Percentiles rank a stretch among this genome's conserved stretches.
phyloP scores from a whole-genome alignment of 192 early-diverging fungal species.

The Coemansia sp. region DNA sequence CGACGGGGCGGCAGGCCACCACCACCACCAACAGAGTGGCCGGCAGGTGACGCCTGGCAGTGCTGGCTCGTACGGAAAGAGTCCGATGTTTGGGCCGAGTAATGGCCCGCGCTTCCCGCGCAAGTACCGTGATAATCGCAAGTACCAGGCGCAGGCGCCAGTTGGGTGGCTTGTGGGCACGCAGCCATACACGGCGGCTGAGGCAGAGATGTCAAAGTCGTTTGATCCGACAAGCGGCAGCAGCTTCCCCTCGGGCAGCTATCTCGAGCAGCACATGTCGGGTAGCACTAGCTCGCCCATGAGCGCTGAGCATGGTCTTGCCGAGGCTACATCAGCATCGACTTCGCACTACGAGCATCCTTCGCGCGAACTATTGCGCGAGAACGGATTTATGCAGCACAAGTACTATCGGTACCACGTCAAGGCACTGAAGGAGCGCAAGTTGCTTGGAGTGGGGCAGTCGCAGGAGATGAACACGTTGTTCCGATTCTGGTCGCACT shows the following conservation, averaged over 20 bases:
- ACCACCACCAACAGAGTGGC: constrained; percentile 5
- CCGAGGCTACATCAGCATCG: not conserved
- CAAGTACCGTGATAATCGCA: constrained; percentile 63
- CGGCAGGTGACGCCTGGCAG: constrained; percentile 17
- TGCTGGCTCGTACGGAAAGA: constrained; percentile 54
- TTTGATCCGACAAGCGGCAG: constrained; percentile 52
- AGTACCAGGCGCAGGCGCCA: constrained; percentile 67
- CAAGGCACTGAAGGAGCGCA: constrained; percentile 92
- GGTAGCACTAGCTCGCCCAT: constrained; percentile 25
- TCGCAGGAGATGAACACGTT: constrained; percentile 97
- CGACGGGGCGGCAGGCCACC: constrained; percentile 9
- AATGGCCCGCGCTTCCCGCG: constrained; percentile 54
- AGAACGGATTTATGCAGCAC: constrained; percentile 97
- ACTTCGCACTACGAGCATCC: constrained; percentile 72
- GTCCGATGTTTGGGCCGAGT: constrained; percentile 51
- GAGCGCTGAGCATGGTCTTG: not conserved
- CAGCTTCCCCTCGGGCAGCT: constrained; percentile 42
- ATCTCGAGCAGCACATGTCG: constrained; percentile 32
- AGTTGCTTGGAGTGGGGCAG: constrained; percentile 82
- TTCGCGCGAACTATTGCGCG: constrained; percentile 87
- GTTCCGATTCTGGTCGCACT: constrained; percentile 98
- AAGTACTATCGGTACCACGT: constrained; percentile 94
- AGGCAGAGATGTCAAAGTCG: constrained; percentile 58
- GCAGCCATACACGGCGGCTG: constrained; percentile 63
- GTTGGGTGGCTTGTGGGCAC: constrained; percentile 79